These are phyloP conservation scores for Alternaria triticimaculans DNA, from an alignment of 2,329 filamentous ascomycete genomes.

Conservation along the genomic window DNA sequence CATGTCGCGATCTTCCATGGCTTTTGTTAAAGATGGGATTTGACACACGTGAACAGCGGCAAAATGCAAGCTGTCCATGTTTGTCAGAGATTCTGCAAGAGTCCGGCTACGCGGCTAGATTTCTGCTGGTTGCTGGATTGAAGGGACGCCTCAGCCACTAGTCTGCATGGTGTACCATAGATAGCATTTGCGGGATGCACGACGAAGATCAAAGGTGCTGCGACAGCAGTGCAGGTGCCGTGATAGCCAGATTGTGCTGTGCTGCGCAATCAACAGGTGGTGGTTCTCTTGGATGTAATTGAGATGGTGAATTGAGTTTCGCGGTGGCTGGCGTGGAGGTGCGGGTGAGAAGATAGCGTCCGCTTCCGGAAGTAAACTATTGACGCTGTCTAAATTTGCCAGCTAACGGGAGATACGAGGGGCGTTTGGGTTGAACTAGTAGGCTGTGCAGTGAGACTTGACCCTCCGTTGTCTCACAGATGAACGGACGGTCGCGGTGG, in stretches of 20 bases:
- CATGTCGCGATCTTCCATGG: slow-evolving; percentile 10
- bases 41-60: not conserved
- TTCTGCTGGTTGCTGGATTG: not conserved
- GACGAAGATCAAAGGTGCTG: slow-evolving; percentile 6
- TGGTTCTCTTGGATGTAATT: not conserved
- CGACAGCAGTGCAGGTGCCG: not conserved
- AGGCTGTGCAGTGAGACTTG: not conserved
- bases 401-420: slow-evolving; percentile 1
- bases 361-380: slow-evolving; percentile 8
- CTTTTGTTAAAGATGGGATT: not conserved
- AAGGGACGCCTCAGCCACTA: not conserved
- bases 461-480: not conserved
- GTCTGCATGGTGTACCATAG: not conserved
- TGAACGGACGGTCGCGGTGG: not conserved
- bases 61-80: not conserved
- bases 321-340: not conserved
- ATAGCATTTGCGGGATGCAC: slow-evolving; percentile 9
- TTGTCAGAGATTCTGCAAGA: not conserved
- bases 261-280: not conserved
- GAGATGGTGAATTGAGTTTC: not conserved
- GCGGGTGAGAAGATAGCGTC: not conserved
- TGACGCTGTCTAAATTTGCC: slow-evolving; percentile 7
- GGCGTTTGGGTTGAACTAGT: not conserved
- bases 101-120: not conserved
- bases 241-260: not conserved